Conservation (phyloP, 2,329 filamentous ascomycete genomes). For the Trichoderma koningiopsis region DNA sequence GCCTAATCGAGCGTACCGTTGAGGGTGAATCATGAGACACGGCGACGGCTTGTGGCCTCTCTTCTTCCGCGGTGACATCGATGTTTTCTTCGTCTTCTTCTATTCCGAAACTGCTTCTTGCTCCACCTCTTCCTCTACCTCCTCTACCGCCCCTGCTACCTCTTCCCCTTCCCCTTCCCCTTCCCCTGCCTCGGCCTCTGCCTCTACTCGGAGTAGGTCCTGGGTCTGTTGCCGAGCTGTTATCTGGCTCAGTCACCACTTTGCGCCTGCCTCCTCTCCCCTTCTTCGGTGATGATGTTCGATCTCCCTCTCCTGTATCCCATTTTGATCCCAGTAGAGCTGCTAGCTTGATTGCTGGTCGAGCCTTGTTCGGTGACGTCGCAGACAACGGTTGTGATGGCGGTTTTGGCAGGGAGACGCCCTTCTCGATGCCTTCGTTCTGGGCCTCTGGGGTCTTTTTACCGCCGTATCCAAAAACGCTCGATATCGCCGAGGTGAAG, state of each 20-base stretch:
- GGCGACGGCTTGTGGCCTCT: neutral
- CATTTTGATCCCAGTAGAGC: conserved; percentile 44
- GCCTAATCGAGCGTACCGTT: conserved; percentile 23
- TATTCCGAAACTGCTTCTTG: conserved; percentile 29
- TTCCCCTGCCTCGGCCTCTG: neutral
- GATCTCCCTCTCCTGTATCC: conserved; percentile 37
- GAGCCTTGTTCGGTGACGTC: conserved; percentile 29
- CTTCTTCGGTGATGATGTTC: conserved; percentile 20
- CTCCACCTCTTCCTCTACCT: conserved; percentile 7
- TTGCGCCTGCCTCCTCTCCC: conserved; percentile 14
- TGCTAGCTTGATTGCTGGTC: conserved; percentile 42
- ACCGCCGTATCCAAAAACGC: conserved; percentile 32
- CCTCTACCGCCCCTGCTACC: conserved; percentile 19
- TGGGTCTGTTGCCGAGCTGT: neutral
- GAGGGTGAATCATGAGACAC: conserved; percentile 25
- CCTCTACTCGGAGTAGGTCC: neutral
- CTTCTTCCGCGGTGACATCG: conserved; percentile 25
- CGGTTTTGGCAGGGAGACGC: conserved; percentile 25
- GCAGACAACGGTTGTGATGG: conserved; percentile 26
- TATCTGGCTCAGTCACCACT: neutral
- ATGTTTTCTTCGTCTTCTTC: neutral
- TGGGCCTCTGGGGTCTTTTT: neutral
- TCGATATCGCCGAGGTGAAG: conserved; percentile 39
- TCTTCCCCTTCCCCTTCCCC: conserved; percentile 14
- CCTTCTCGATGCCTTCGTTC: conserved; percentile 12